phyloP scores from a whole-genome alignment of 768 basidiomycete genomes.

The Pleurotus djamor region DNA sequence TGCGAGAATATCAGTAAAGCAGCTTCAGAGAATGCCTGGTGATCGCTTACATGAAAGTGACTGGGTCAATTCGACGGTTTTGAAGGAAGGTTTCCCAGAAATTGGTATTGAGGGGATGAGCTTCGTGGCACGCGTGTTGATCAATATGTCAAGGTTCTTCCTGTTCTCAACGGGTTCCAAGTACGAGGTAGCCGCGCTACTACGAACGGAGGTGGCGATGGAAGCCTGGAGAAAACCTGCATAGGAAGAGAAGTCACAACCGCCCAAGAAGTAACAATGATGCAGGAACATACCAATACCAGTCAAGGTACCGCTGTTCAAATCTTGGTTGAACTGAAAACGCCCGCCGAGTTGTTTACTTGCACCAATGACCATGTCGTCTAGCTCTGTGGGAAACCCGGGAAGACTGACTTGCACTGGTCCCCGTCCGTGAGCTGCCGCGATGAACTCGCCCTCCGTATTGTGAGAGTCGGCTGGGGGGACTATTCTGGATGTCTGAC shows the following conservation, averaged over 20 bases:
- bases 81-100: constrained; percentile 5
- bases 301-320: constrained; percentile 36
- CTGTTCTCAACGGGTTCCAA: constrained; percentile 17
- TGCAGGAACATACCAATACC: constrained; percentile 33
- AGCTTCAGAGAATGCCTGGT: no score
- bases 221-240: constrained; percentile 18
- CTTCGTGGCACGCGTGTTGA: constrained; percentile 13
- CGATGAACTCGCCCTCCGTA: constrained; percentile 22
- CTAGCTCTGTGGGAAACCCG: constrained; percentile 15
- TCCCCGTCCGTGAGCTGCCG: constrained; percentile 18
- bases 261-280: constrained; percentile 12
- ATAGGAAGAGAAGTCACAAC: constrained; percentile 10
- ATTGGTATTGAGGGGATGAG: not conserved
- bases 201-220: constrained; percentile 13
- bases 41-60: no score
- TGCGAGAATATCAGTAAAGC: no score
- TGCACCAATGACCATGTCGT: constrained; percentile 18
- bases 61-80: constrained; percentile 17
- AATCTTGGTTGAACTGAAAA: constrained; percentile 39
- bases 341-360: constrained; percentile 24
- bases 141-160: constrained; percentile 21
- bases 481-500: constrained; percentile 26
- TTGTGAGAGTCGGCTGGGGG: constrained; percentile 24
- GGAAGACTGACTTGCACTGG: constrained; percentile 21
- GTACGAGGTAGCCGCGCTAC: constrained; percentile 22